Evolutionary conservation across 306 rosid genomes (phyloP).

Genomic region (Astragalus membranaceus): DNA sequence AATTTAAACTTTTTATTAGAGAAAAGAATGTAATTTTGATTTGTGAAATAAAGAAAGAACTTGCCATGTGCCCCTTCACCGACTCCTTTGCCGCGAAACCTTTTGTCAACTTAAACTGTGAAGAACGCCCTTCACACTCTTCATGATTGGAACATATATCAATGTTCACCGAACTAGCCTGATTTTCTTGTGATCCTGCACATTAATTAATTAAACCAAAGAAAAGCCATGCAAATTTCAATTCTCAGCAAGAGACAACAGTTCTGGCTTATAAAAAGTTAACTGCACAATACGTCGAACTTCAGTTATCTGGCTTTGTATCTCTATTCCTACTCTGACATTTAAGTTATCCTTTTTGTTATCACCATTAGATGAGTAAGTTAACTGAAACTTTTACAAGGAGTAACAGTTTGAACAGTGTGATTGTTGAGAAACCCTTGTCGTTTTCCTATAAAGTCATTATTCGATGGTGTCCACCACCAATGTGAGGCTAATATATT

Average conservation of each 20-base stretch:
- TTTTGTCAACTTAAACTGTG: conserved; percentile 77
- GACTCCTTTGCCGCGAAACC: conserved; percentile 95
- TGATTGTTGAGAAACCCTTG: conserved; percentile 15
- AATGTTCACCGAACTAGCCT: conserved; percentile 28
- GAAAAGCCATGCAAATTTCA: background rate
- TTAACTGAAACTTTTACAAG: conserved; percentile 5
- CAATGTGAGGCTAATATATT: background rate
- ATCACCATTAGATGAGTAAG: background rate
- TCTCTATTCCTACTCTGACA: too few species aligned
- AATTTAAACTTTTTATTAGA: background rate
- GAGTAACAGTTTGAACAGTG: background rate
- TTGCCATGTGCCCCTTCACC: conserved; percentile 86
- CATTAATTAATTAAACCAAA: background rate
- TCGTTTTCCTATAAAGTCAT: conserved; percentile 15
- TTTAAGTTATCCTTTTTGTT: too few species aligned
- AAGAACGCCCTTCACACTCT: conserved; percentile 78
- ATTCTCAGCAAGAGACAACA: background rate
- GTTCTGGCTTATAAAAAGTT: too few species aligned
- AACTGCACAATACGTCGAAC: too few species aligned
- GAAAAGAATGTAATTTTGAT: background rate
- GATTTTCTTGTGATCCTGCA: conserved; percentile 86
- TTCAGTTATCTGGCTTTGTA: too few species aligned
- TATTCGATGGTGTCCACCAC: background rate
- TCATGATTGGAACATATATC: conserved; percentile 75
- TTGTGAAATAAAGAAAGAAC: conserved; percentile 40